Conservation (phyloP, 495 filamentous ascomycete species). For the Parachaetomium inaequale region DNA sequence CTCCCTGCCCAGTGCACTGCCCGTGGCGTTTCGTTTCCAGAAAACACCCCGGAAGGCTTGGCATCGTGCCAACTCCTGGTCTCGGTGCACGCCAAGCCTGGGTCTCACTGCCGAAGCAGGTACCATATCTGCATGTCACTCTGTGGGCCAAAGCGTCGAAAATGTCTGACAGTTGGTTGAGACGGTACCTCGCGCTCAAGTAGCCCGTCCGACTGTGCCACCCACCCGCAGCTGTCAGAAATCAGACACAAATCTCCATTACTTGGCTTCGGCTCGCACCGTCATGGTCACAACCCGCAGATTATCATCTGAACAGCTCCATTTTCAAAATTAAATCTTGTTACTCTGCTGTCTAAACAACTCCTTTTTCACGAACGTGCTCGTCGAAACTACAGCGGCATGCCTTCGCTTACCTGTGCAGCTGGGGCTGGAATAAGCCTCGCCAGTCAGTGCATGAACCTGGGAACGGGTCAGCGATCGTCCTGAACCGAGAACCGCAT, state of each 20-base stretch:
- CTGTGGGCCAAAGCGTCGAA: too few species aligned
- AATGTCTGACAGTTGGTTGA: too few species aligned
- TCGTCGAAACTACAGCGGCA: not conserved
- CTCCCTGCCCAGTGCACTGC: slow-evolving; percentile 1
- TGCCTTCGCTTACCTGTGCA: slow-evolving; percentile 1
- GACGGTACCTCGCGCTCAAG: too few species aligned
- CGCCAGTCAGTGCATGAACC: not conserved
- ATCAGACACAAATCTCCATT: not conserved
- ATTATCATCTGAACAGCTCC: not conserved
- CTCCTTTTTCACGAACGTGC: not conserved
- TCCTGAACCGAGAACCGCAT: not conserved
- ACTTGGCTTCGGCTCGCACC: not conserved
- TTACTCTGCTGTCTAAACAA: not conserved
- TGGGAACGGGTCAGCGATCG: slow-evolving; percentile 15
- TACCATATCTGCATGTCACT: too few species aligned
- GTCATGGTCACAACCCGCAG: not conserved
- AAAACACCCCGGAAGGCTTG: slow-evolving; percentile 18
- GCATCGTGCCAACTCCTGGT: slow-evolving; percentile 17
- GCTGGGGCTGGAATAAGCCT: not conserved
- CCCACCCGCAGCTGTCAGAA: not conserved
- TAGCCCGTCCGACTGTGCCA: too few species aligned
- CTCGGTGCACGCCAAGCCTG: too few species aligned
- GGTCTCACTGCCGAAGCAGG: slow-evolving; percentile 3
- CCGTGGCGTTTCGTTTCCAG: slow-evolving; percentile 30
- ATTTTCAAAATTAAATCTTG: not conserved